Conservation (phyloP, 106 monocot species). For the Dendrobium nobile region DNA sequence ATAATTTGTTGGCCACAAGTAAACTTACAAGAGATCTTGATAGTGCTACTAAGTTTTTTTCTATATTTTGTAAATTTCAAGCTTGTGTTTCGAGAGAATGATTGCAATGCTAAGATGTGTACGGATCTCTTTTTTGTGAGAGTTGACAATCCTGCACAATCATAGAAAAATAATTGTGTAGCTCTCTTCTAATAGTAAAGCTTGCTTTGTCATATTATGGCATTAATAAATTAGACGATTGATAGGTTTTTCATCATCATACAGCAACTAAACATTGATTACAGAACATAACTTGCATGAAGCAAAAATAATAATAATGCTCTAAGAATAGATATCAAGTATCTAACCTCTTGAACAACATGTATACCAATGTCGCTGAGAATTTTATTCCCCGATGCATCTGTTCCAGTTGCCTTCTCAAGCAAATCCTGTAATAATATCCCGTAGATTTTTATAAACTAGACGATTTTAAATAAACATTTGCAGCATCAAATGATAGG, state of each 20-base stretch:
- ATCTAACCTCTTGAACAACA: conserved; percentile 40
- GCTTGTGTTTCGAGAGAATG: no score
- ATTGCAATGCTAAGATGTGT: no score
- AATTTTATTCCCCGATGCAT: conserved; percentile 46
- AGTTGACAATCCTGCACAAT: no score
- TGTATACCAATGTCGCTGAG: conserved; percentile 52
- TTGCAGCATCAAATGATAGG: not conserved
- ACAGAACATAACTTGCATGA: not conserved
- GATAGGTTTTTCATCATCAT: not conserved
- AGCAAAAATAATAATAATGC: not conserved
- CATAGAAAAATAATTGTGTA: no score
- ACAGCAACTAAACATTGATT: not conserved
- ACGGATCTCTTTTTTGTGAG: no score
- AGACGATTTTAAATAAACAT: not conserved
- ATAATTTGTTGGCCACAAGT: no score
- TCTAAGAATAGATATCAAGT: not conserved
- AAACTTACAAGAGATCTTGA: no score
- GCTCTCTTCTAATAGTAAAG: no score
- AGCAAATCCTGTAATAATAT: conserved; percentile 34
- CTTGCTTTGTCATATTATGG: no score
- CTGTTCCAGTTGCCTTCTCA: conserved; percentile 38
- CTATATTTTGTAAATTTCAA: no score
- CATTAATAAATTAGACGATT: no score
- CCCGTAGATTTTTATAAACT: not conserved
- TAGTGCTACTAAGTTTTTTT: no score